Evolutionary conservation across 1,284 basidiomycete species (phyloP).

Genomic region (Microbotryum scabiosae): DNA sequence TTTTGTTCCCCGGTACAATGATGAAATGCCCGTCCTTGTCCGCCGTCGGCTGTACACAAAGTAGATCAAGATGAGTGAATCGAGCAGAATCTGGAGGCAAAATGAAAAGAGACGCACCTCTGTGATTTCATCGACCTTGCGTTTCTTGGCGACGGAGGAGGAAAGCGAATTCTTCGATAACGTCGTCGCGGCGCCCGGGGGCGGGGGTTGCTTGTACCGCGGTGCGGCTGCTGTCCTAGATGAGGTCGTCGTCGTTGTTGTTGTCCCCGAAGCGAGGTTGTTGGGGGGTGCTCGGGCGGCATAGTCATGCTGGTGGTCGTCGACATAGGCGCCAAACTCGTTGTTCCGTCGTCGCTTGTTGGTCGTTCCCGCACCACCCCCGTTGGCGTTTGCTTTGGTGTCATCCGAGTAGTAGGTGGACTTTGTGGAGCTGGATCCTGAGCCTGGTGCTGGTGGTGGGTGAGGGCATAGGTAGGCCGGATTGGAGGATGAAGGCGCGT

Average conservation of each 20-base stretch:
- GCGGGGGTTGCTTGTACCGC: too few species aligned
- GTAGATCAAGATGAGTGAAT: background rate
- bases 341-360: background rate
- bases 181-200: too few species aligned
- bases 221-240: too few species aligned
- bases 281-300: background rate
- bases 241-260: too few species aligned
- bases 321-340: background rate
- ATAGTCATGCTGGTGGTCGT: background rate
- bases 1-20: slow-evolving; percentile 28
- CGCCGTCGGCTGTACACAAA: slow-evolving; percentile 1
- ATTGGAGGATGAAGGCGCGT: background rate
- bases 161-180: too few species aligned
- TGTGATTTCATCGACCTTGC: too few species aligned
- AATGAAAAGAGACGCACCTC: too few species aligned
- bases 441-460: slow-evolving; percentile 1
- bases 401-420: too few species aligned
- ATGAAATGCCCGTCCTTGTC: slow-evolving; percentile 44
- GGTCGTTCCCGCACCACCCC: background rate
- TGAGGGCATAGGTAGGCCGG: background rate
- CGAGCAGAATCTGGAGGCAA: too few species aligned
- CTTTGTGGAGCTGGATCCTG: too few species aligned
- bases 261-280: background rate
- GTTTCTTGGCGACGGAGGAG: too few species aligned
- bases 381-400: too few species aligned